Base-by-base conservation (phyloP, 805 yeast genomes). In the Limtongia smithiae region DNA sequence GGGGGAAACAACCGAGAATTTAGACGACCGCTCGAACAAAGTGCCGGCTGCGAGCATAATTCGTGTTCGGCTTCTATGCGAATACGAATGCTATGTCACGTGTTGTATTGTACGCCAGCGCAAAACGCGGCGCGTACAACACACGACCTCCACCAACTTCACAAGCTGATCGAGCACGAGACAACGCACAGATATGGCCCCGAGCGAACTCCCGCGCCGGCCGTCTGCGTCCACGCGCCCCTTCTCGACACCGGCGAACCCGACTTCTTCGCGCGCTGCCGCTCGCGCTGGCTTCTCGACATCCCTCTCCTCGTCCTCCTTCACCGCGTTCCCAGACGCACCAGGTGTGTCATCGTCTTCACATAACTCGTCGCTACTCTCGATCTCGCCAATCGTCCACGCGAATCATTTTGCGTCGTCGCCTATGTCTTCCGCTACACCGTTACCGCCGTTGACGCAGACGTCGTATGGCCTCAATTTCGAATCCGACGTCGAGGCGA, bases 321-420 rank as follows among this genome's bases (percentile, higher is more conserved):
- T 47, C 12, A 21, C 31, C 34, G 37, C 41, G 27, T 25, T 38
- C 14, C 55, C 44, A 8, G 55, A 47, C 17, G 38, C 44, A 9
- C 50, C 50, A 11, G 21, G 30, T 18, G 46, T 27, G 9, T 30
- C 44, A 14, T 31, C 49, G 4, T 46, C 51, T 15, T 36, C 48
- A 3, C 52, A 51, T 37, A 37, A 28, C 15, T 54, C 58, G 18
- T 54, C 58, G 12, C 34, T 54, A 8, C 50, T 54, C 18, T 49
- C 58, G 7, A 54, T 54, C 24, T 54, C 58, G 12, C 58, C 58
- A n/a, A 43, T 49, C 17, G 54, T 37, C 14, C 46, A 51, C 22
- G 30, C 44, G 6, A 14, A 28, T 21, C 28, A 27, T 15, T 22
- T 34, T 12, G 34, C 51, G 8, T 42, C 57, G 6, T 30, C 36